Evolutionary conservation across 768 basidiomycete species (phyloP).

Genomic region (Lactifluus rugatus): DNA sequence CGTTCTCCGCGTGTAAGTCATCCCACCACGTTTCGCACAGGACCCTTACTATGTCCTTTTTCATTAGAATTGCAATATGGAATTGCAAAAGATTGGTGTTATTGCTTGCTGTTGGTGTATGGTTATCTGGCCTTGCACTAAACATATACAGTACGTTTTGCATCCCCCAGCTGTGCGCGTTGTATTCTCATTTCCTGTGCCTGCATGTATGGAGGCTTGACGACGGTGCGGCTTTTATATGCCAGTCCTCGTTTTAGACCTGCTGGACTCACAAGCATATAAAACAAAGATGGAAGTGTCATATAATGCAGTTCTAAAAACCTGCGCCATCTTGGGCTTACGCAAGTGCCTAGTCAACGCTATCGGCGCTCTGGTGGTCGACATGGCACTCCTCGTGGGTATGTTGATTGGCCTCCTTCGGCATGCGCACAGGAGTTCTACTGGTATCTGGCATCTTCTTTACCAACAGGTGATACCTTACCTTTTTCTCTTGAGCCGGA

Average conservation of each 20-base stretch:
- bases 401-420: not conserved
- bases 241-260: not conserved
- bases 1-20: not conserved
- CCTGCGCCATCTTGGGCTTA: not conserved
- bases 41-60: not conserved
- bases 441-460: not conserved
- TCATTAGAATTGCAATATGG: constrained; percentile 4
- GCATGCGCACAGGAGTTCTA: not conserved
- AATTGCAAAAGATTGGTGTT: not conserved
- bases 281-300: not conserved
- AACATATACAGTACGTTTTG: not conserved
- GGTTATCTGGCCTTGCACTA: not conserved
- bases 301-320: not conserved
- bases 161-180: not conserved
- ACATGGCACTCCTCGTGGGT: not conserved
- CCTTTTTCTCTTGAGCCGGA: not conserved
- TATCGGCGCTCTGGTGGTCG: not conserved
- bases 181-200: not conserved
- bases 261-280: not conserved
- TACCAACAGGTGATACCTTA: not conserved
- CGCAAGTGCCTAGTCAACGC: not conserved
- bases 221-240: not conserved
- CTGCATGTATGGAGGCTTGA: not conserved
- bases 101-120: not conserved
- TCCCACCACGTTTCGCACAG: not conserved